Base-by-base conservation (phyloP, 768 basidiomycete genomes). In the Hygrocybe coccinea region DNA sequence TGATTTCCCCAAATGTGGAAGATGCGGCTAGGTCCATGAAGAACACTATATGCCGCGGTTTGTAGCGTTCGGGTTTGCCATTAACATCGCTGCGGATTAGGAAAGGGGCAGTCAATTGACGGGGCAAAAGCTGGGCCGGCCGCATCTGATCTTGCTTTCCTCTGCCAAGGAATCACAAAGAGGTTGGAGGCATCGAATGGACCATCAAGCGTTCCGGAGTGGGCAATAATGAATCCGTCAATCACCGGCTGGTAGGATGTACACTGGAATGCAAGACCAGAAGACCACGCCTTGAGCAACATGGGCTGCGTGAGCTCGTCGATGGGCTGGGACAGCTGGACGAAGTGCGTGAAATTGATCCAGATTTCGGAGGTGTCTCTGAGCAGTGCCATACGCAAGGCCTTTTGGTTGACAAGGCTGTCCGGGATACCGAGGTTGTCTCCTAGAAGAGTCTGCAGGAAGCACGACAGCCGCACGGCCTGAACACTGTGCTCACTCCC, bases 291-390 rank as follows among this genome's bases (percentile, higher is more conserved):
- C 33, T 55, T 22, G 25, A 35, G 34, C 22, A 55, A 33, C 29
- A 55, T 25, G n/a, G 22, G 10, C 17, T 48, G 45, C 19, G 54
- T 48, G 43, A 55, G 14, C 33, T 48, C 45, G 45, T 21, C 34
- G 21, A 55, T 35, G 36, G 38, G 17, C 39, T 34, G 14, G n/a
- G 46, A 55, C n/a, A 55, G 21, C 33, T 46, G 54, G 44, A 35
- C 44, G 37, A 55, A 55, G 34, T 55, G 46, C 9, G 45, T 55
- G 33, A 55, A 55, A 38, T 55, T 55, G 54, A 48, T n/a, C 45
- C 45, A 47, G 45, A 47, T 21, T n/a, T 47, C 5, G 22, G 19
- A 29, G 5, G 45, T 24, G 3, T 5, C 19, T 21, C 19, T 2
- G 45, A 47, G 45, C 17, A 55, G 25, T 21, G 29, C n/a, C 19